Evolutionary conservation across 1,284 basidiomycete genomes (phyloP), one percentile per base, ranked within the genome.

Genomic region (Ceratobasidium papillatum): DNA sequence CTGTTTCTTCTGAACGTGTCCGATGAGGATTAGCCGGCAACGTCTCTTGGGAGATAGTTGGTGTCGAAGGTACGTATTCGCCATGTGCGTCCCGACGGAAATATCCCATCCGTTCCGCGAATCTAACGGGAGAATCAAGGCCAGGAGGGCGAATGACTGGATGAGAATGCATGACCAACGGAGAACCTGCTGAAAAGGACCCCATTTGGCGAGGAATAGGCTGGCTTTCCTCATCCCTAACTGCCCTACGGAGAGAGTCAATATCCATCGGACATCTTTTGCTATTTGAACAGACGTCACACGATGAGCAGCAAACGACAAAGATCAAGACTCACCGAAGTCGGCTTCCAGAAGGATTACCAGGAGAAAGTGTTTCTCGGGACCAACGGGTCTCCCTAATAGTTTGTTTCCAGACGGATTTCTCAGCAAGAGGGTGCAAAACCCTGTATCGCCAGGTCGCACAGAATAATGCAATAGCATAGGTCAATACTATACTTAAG

Each of bases 101-200:
- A 30, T 71, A 71, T 14, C 68, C 68, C 68, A 71, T 71, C 11
- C 54, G 68, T 30, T 61, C 68, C 14, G 54, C 68, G 36, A 71
- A 71, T 1, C 68, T 56, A 45, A 47, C 43, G 14, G 62, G 41
- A 30, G 54, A 43, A 30, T 71, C 30, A 47, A 71, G 22, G 14
- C 41, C 56, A 59, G 56, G 54, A 47, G 68, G 68, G 27, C 41
- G 68, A 5, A 25, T n/a, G 14, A 47, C 19, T 47, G 56, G 41
- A 1, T 41, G 68, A 25, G 68, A 49, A 17, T 36, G 41, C 14
- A 38, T 49, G 17, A 43, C 54, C 34, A 22, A 43, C 17, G 56
- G 68, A 32, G 56, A 56, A 45, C 25, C 45, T 12, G 56, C 32
- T 7, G 38, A 59, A 25, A 47, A 3, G 19, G n/a, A 58, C 7